These are phyloP conservation scores for Aspergillus heteromorphus DNA, from an alignment of 495 filamentous ascomycete genomes.

Conservation along the genomic window DNA sequence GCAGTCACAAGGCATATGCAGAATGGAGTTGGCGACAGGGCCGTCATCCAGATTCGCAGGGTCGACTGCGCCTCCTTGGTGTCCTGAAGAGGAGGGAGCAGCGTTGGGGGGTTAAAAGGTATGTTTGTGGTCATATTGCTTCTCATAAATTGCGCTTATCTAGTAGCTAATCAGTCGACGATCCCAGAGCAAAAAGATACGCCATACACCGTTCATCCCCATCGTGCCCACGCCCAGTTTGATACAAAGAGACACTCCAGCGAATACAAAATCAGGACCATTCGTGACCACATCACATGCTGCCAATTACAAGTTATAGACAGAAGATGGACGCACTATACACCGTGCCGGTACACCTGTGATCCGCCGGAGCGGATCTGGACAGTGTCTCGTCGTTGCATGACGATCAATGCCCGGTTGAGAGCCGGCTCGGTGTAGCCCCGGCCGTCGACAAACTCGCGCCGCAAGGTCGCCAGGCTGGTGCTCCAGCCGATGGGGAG, in stretches of 20 bases:
- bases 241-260: constrained; percentile 3
- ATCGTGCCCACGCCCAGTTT: constrained; percentile 17
- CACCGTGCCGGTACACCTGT: constrained; percentile 77
- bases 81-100: not conserved
- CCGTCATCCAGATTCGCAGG: not conserved
- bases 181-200: not conserved
- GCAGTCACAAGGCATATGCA: not conserved
- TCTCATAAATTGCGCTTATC: not conserved
- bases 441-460: constrained; percentile 85
- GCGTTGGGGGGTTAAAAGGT: not conserved
- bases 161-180: constrained; percentile 3
- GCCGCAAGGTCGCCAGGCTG: constrained; percentile 74
- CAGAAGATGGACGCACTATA: constrained; percentile 31
- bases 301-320: constrained; percentile 8
- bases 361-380: constrained; percentile 85
- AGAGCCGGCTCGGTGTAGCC: constrained; percentile 84
- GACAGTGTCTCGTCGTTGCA: constrained; percentile 85
- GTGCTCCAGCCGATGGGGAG: constrained; percentile 95
- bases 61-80: not conserved
- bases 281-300: constrained; percentile 8
- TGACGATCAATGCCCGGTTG: constrained; percentile 73
- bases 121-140: not conserved
- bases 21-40: not conserved
- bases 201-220: constrained; percentile 14
- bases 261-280: constrained; percentile 1